Conservation (phyloP, 2,329 filamentous ascomycete species). For the Piedraia hortae region DNA sequence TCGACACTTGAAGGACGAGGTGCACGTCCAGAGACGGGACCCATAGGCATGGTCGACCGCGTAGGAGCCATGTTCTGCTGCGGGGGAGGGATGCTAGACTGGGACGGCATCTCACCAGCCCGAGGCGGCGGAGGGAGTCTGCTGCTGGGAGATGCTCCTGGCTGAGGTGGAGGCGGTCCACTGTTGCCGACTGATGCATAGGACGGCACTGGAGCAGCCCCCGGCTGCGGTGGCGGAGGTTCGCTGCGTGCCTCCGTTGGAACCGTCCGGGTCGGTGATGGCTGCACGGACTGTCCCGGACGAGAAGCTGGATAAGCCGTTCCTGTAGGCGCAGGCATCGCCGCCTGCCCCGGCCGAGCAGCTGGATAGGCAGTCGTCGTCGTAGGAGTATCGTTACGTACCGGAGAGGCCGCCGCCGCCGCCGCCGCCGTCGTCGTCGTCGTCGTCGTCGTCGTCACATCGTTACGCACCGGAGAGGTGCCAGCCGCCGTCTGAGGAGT, state of each 20-base stretch:
- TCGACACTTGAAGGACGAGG: conserved; percentile 1
- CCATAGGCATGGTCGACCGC: conserved; percentile 15
- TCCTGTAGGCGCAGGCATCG: conserved; percentile 10
- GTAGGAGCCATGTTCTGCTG: conserved; percentile 14
- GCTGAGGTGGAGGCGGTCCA: conserved; percentile 16
- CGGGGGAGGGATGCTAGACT: conserved; percentile 10
- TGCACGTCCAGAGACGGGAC: conserved; percentile 12
- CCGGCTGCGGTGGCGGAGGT: conserved; percentile 18
- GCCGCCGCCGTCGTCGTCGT: conserved; percentile 1
- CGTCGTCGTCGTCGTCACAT: conserved; percentile 6
- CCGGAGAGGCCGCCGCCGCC: not conserved
- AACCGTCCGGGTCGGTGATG: conserved; percentile 7
- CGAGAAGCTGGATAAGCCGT: conserved; percentile 5
- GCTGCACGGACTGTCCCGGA: conserved; percentile 6
- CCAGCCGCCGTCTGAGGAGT: conserved; percentile 14
- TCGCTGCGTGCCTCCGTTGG: no score
- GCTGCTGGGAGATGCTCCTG: conserved; percentile 9
- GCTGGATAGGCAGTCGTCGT: conserved; percentile 8
- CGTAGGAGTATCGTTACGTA: conserved; percentile 3
- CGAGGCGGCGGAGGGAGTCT: no score
- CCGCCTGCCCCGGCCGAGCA: conserved; percentile 9
- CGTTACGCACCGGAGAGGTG: no score
- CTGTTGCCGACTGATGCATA: conserved; percentile 6
- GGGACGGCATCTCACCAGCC: no score
- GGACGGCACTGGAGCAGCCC: conserved; percentile 14